Evolutionary conservation across 768 basidiomycete genomes (phyloP).

Genomic region (Collybiopsis confluens): DNA sequence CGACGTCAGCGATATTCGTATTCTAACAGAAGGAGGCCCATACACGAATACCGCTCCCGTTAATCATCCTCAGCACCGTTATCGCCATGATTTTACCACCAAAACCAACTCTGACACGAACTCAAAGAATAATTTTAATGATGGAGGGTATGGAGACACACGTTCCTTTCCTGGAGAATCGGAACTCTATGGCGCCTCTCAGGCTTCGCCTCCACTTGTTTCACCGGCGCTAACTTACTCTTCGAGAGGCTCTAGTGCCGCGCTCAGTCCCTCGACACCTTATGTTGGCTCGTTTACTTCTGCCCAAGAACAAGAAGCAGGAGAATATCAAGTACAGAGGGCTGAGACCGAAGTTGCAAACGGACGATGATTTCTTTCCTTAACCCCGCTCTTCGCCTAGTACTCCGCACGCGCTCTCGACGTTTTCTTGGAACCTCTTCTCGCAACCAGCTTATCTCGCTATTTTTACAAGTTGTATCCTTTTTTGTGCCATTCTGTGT

Average conservation of each 20-base stretch:
- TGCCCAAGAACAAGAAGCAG: background rate
- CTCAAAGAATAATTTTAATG: conserved; percentile 5
- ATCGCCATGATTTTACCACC: conserved; percentile 1
- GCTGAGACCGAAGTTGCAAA: background rate
- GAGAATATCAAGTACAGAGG: background rate
- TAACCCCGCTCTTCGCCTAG: background rate
- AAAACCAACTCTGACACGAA: conserved; percentile 9
- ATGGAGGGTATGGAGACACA: conserved; percentile 2
- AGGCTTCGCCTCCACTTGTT: conserved; percentile 49
- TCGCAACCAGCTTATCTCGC: background rate
- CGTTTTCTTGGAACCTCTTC: background rate
- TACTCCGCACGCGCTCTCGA: background rate
- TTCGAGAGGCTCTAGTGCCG: conserved; percentile 55
- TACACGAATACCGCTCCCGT: conserved; percentile 6
- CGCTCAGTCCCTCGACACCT: conserved; percentile 67
- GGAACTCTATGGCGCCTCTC: conserved; percentile 25
- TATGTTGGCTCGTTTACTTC: conserved; percentile 58
- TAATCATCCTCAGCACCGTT: conserved; percentile 7
- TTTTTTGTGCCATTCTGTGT: background rate
- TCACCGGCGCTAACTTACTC: conserved; percentile 70
- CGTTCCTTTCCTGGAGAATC: conserved; percentile 8
- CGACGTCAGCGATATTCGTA: conserved; percentile 21
- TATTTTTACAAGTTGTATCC: background rate
- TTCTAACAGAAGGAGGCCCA: conserved; percentile 10
- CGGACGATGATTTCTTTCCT: background rate